phyloP scores from a whole-genome alignment of 345 rosid species.

The Garcia nutans region DNA sequence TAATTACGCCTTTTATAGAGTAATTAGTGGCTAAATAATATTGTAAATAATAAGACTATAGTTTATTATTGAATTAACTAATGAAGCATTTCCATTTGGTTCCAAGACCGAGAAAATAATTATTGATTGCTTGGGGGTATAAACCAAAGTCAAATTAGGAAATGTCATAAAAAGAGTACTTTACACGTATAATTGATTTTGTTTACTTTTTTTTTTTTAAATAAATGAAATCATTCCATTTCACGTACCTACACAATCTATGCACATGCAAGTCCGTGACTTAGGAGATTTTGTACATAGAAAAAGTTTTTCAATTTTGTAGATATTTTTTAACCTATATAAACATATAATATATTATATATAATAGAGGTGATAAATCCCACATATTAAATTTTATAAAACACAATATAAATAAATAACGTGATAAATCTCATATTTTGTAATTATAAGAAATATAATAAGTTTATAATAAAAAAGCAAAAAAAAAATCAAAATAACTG shows the following conservation, averaged over 20 bases:
- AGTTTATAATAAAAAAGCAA: too few species aligned
- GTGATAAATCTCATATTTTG: too few species aligned
- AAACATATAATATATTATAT: too few species aligned
- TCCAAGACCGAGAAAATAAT: too few species aligned
- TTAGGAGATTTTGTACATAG: neutral
- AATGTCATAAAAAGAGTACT: neutral
- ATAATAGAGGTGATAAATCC: too few species aligned
- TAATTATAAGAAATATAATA: too few species aligned
- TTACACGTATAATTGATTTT: constrained; percentile 6
- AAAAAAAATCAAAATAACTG: too few species aligned
- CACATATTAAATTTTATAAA: too few species aligned
- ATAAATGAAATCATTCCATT: neutral
- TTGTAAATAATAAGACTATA: neutral
- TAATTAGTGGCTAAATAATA: neutral
- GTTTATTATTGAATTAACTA: neutral
- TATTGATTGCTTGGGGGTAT: neutral
- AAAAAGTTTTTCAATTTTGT: neutral
- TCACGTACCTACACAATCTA: neutral
- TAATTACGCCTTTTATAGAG: neutral
- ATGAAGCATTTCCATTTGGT: neutral
- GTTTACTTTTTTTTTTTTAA: neutral
- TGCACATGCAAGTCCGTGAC: neutral
- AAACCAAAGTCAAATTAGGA: neutral
- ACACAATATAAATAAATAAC: too few species aligned
- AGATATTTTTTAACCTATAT: too few species aligned